These are phyloP conservation scores for Aureobasidium leucospermi DNA, from an alignment of 2,329 filamentous ascomycete species.

Conservation along the genomic window DNA sequence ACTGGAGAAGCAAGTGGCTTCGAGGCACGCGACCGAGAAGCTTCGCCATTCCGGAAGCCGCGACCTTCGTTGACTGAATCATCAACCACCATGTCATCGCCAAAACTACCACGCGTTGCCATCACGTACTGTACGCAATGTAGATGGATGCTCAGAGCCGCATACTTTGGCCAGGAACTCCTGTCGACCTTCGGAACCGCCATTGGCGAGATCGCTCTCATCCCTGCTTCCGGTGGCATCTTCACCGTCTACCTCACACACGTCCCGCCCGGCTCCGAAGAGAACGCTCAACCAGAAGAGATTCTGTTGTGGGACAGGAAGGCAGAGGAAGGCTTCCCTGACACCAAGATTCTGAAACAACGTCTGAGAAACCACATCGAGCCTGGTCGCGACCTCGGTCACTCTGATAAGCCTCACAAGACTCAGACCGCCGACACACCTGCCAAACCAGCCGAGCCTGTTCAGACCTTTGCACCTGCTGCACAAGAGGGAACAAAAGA, in stretches of 20 bases:
- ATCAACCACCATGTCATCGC: neutral
- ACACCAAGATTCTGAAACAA: conserved; percentile 86
- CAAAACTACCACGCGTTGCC: conserved; percentile 60
- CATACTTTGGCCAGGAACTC: conserved; percentile 85
- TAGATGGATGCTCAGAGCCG: conserved; percentile 27
- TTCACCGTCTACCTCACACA: conserved; percentile 65
- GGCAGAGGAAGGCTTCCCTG: conserved; percentile 80
- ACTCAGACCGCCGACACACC: neutral
- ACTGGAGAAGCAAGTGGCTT: neutral
- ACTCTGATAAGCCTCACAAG: conserved; percentile 42
- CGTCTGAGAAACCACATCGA: conserved; percentile 75
- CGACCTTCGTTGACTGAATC: neutral
- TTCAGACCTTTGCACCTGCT: neutral
- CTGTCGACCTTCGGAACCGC: conserved; percentile 82
- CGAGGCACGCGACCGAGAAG: neutral
- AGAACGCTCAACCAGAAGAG: conserved; percentile 27
- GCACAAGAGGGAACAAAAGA: neutral
- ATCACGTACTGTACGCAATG: conserved; percentile 93
- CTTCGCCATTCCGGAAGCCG: neutral
- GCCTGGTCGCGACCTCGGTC: conserved; percentile 69
- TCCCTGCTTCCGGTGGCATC: conserved; percentile 75
- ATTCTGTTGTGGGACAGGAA: conserved; percentile 82
- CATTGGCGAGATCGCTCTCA: conserved; percentile 79
- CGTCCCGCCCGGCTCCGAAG: conserved; percentile 15
- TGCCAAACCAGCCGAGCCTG: neutral